Conservation (phyloP, 345 rosid genomes). For the Populus davidiana region DNA sequence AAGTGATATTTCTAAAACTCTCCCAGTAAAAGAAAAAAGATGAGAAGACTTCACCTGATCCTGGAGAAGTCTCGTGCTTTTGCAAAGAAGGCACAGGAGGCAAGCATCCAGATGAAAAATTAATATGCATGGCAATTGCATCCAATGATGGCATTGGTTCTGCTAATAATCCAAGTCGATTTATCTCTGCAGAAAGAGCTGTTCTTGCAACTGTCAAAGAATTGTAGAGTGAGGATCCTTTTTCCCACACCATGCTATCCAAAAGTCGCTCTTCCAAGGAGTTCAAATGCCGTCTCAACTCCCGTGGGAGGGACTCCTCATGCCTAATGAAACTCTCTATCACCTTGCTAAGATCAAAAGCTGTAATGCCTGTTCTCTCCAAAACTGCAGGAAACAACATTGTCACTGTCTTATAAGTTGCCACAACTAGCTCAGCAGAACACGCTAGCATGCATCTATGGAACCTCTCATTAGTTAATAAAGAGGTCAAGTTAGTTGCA, state of each 20-base stretch:
- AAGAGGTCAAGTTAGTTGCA: constrained; percentile 75
- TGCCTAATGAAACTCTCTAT: constrained; percentile 96
- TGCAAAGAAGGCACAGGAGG: constrained; percentile 16
- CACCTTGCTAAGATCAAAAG: constrained; percentile 98
- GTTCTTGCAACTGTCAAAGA: constrained; percentile 88
- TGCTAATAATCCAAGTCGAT: constrained; percentile 34
- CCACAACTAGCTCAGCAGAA: constrained; percentile 61
- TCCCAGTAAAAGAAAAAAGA: neutral
- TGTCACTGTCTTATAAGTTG: constrained; percentile 89
- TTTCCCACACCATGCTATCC: constrained; percentile 99
- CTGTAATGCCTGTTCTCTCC: constrained; percentile 95
- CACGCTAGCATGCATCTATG: constrained; percentile 11
- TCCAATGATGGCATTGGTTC: constrained; percentile 37
- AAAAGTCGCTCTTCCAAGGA: constrained; percentile 92
- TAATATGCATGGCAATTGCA: constrained; percentile 27
- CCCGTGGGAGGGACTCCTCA: constrained; percentile 95
- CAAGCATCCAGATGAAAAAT: constrained; percentile 24
- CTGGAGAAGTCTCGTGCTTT: constrained; percentile 19
- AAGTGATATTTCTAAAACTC: neutral
- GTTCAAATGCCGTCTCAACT: constrained; percentile 91
- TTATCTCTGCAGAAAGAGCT: constrained; percentile 58
- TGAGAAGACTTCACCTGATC: constrained; percentile 7
- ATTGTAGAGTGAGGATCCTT: constrained; percentile 94
- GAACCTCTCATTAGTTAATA: constrained; percentile 81
- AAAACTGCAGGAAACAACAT: constrained; percentile 96